Base-by-base conservation (phyloP, 2,329 filamentous ascomycete species). In the Alternaria brassicicola region DNA sequence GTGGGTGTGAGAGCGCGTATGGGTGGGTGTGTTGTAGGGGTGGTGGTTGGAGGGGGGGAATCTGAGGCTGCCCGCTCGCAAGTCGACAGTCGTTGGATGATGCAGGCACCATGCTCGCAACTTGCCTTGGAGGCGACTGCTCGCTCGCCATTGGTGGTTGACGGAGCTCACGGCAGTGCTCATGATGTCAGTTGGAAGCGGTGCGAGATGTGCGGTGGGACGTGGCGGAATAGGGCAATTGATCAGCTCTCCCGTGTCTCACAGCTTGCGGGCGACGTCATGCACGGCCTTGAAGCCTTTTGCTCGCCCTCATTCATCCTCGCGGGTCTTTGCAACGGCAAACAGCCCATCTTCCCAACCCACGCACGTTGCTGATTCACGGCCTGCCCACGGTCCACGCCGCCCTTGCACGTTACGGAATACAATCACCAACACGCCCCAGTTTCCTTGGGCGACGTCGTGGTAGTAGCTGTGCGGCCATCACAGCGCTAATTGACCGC, bases 401-500 rank as follows among this genome's bases (percentile, higher is more conserved):
- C 35, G 52, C 19, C 21, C 45, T 13, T 26, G 31, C 33, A 17
- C 31, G 15, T 35, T 17, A 7, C 30, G n/a, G 21, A 35, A 31
- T 10, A 23, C 48, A 28, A 31, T 19, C 33, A 35, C 54, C 48
- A 46, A 42, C 31, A 33, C 39, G 31, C 48, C 54, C 47, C 54
- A 21, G 48, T 41, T 45, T 21, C 39, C 31, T 36, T 35, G 23
- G 9, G 39, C 39, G 30, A 23, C 12, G 28, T 36, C 31, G 43
- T 55, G 51, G 43, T 13, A 31, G 36, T 38, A 48, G 38, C 15
- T 55, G 51, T 42, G 50, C 55, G 51, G 55, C 55, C 51, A 58
- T 31, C 55, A 42, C 45, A 33, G 42, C 55, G 55, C 55, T 58
- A 58, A 58, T 50, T 58, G 55, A 58, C 55, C 55, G 55, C 55